Conservation (phyloP, 805 yeast species). For the Sungouiella thailandica region DNA sequence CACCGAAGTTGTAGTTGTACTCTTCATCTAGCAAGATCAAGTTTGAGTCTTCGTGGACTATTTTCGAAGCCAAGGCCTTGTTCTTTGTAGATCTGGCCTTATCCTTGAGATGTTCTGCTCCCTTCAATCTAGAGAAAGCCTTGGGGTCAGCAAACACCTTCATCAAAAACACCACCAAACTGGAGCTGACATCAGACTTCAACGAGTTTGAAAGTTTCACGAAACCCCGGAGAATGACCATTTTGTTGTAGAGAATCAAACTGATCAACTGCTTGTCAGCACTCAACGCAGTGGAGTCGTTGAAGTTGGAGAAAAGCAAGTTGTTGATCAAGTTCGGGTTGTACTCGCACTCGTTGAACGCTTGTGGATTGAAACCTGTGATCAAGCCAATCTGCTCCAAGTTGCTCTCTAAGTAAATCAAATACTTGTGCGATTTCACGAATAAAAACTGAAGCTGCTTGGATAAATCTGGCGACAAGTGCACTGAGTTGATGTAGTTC, state of each 20-base stretch:
- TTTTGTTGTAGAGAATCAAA: slow-evolving; percentile 33
- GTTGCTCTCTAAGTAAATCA: slow-evolving; percentile 36
- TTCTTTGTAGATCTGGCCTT: slow-evolving; percentile 18
- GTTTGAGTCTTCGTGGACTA: slow-evolving; percentile 21
- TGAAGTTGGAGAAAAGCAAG: slow-evolving; percentile 23
- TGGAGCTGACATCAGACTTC: slow-evolving; percentile 38
- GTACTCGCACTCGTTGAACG: slow-evolving; percentile 26
- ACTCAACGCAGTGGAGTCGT: slow-evolving; percentile 15
- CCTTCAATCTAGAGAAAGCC: slow-evolving; percentile 18
- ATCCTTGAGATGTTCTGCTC: slow-evolving; percentile 10
- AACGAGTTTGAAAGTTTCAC: slow-evolving; percentile 25
- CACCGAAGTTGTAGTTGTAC: slow-evolving; percentile 47
- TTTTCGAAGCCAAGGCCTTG: slow-evolving; percentile 5
- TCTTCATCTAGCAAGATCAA: slow-evolving; percentile 40
- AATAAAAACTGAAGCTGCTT: slow-evolving; percentile 39
- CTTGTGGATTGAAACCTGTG: slow-evolving; percentile 25
- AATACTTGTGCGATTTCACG: slow-evolving; percentile 36
- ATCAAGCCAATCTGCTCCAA: slow-evolving; percentile 27
- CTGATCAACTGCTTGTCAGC: slow-evolving; percentile 25
- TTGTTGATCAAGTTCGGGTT: slow-evolving; percentile 27
- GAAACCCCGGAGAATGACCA: slow-evolving; percentile 32
- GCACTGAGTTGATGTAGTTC: slow-evolving; percentile 34
- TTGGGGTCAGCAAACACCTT: slow-evolving; percentile 35
- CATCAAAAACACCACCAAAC: slow-evolving; percentile 35
- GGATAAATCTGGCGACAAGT: slow-evolving; percentile 34